Conservation (phyloP, 441 rosid species). For the Gossypium schwendimanii region DNA sequence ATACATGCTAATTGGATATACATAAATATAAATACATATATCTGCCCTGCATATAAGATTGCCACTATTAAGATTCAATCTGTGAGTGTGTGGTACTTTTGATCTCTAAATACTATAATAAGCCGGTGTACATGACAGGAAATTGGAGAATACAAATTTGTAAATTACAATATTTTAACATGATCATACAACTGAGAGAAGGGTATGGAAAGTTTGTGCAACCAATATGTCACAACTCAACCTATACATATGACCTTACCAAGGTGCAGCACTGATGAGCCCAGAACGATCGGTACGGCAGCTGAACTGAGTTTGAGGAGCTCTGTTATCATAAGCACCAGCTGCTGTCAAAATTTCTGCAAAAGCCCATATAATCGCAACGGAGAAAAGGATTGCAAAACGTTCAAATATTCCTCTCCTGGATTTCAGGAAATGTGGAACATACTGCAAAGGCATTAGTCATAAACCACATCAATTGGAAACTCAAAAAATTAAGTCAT, state of each 20-base stretch:
- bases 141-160: not conserved
- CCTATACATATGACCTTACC: constrained; percentile 37
- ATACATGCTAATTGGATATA: not conserved
- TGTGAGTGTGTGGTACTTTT: not conserved
- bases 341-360: constrained; percentile 72
- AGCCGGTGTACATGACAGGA: not conserved
- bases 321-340: constrained; percentile 55
- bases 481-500: not conserved
- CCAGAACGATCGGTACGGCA: constrained; percentile 81
- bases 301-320: constrained; percentile 56
- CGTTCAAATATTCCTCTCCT: constrained; percentile 33
- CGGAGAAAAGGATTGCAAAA: constrained; percentile 48
- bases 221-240: not conserved
- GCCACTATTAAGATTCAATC: not conserved
- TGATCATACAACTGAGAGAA: not conserved
- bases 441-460: constrained; percentile 38
- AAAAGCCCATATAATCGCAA: constrained; percentile 53
- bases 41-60: not conserved
- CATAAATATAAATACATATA: not conserved
- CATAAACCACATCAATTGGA: not conserved
- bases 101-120: not conserved
- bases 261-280: constrained; percentile 62
- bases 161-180: not conserved
- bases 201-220: not conserved
- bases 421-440: constrained; percentile 52